Evolutionary conservation across 139 green algal species (phyloP).

Genomic region (Tetraselmis striata): DNA sequence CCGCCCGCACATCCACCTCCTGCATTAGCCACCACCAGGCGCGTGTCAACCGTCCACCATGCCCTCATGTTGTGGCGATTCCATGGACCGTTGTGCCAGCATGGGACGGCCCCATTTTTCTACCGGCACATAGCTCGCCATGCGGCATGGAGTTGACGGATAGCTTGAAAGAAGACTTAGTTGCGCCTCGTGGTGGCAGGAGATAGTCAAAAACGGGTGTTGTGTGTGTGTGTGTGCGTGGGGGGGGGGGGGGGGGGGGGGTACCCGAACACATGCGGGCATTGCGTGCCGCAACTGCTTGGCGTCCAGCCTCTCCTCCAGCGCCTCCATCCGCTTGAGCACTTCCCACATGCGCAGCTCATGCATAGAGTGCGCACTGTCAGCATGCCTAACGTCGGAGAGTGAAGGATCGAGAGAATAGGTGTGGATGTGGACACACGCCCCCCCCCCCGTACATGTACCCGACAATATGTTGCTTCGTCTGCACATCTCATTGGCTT

Average conservation of each 20-base stretch:
- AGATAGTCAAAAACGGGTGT: too few relatives aligned
- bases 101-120: slow-evolving; percentile 19
- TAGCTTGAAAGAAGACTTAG: slow-evolving; percentile 23
- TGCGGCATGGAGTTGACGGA: slow-evolving; percentile 22
- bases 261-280: not conserved
- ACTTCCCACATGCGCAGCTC: not conserved
- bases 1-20: not conserved
- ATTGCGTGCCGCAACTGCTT: not conserved
- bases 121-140: slow-evolving; percentile 9
- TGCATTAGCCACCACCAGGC: not conserved
- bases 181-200: slow-evolving; percentile 34
- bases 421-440: too few relatives aligned
- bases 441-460: too few relatives aligned
- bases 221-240: too few relatives aligned
- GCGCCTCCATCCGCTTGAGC: not conserved
- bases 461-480: too few relatives aligned
- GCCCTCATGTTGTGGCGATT: slow-evolving; percentile 17
- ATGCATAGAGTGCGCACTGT: not conserved
- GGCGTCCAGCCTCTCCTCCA: not conserved
- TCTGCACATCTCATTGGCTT: too few relatives aligned
- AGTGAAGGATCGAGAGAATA: too few relatives aligned
- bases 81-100: slow-evolving; percentile 1
- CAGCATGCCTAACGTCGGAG: not conserved
- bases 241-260: too few relatives aligned
- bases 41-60: not conserved